phyloP scores from a whole-genome alignment of 768 basidiomycete genomes.

The Tylopilus subfusipes region DNA sequence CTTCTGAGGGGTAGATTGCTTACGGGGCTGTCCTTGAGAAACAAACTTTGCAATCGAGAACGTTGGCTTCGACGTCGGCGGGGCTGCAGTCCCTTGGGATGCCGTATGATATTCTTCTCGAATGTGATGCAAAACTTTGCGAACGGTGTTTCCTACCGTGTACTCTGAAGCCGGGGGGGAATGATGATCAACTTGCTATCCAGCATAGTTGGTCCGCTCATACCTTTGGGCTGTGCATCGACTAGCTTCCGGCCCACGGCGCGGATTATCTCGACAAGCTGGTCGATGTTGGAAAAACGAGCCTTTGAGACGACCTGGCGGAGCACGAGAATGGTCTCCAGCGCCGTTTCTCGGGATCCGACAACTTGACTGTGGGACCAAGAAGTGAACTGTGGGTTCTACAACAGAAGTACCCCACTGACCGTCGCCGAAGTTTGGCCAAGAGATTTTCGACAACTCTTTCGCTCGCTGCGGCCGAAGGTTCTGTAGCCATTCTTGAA shows the following conservation, averaged over 20 bases:
- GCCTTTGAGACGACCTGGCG: constrained; percentile 88
- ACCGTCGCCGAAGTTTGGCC: constrained; percentile 70
- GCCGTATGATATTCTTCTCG: constrained; percentile 93
- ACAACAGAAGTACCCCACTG: constrained; percentile 30
- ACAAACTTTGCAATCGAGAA: constrained; percentile 84
- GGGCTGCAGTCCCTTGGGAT: constrained; percentile 43
- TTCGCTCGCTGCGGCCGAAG: constrained; percentile 40
- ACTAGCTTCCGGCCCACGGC: constrained; percentile 75
- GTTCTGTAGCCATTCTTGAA: constrained; percentile 43
- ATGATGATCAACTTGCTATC: constrained; percentile 8
- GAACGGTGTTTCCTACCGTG: constrained; percentile 91
- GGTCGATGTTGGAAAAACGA: constrained; percentile 81
- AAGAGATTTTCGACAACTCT: constrained; percentile 67
- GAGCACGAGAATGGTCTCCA: constrained; percentile 85
- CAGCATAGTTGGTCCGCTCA: constrained; percentile 6
- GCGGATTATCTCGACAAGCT: constrained; percentile 76
- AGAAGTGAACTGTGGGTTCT: constrained; percentile 34
- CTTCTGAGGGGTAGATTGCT: constrained; percentile 40
- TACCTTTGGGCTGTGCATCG: constrained; percentile 95
- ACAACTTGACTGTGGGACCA: constrained; percentile 69
- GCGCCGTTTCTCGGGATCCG: constrained; percentile 83
- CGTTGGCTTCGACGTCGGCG: constrained; percentile 36
- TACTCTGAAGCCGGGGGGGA: constrained; percentile 56
- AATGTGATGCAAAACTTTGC: constrained; percentile 89
- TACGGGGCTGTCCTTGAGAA: constrained; percentile 67